phyloP scores from a whole-genome alignment of 352 stramenopile genomes.

The Globisporangium polare region DNA sequence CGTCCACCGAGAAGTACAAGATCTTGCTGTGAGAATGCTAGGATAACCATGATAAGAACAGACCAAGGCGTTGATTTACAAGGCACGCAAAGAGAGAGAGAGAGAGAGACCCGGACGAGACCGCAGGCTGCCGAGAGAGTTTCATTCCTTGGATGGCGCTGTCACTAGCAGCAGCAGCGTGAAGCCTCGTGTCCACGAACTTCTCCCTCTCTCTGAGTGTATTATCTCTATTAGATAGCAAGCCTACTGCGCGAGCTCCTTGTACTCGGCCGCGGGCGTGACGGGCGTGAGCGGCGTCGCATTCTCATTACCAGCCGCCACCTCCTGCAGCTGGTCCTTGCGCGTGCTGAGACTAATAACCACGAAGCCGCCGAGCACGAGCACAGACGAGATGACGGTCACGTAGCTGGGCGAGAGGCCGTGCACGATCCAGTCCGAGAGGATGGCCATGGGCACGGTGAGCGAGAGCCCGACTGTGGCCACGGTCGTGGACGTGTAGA shows the following conservation, averaged over 20 bases:
- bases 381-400: slow-evolving; percentile 53
- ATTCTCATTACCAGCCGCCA: neutral
- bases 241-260: slow-evolving; percentile 25
- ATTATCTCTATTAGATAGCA: neutral
- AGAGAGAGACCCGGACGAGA: neutral
- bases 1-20: slow-evolving; percentile 99
- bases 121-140: slow-evolving; percentile 3
- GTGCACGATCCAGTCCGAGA: slow-evolving; percentile 82
- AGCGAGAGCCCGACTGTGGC: slow-evolving; percentile 94
- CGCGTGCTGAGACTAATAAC: slow-evolving; percentile 54
- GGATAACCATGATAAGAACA: neutral
- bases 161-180: slow-evolving; percentile 2
- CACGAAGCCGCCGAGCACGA: slow-evolving; percentile 75
- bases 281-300: slow-evolving; percentile 21
- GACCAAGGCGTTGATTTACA: neutral
- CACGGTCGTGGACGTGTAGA: slow-evolving; percentile 95
- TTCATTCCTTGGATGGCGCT: neutral
- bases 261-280: slow-evolving; percentile 26
- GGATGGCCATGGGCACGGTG: slow-evolving; percentile 94
- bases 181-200: neutral
- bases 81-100: too few relatives aligned
- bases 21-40: slow-evolving; percentile 90
- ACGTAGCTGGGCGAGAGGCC: slow-evolving; percentile 40
- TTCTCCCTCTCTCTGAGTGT: neutral
- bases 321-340: slow-evolving; percentile 11